Evolutionary conservation across 2,329 filamentous ascomycete genomes (phyloP).

Genomic region (Ophiostoma piceae): DNA sequence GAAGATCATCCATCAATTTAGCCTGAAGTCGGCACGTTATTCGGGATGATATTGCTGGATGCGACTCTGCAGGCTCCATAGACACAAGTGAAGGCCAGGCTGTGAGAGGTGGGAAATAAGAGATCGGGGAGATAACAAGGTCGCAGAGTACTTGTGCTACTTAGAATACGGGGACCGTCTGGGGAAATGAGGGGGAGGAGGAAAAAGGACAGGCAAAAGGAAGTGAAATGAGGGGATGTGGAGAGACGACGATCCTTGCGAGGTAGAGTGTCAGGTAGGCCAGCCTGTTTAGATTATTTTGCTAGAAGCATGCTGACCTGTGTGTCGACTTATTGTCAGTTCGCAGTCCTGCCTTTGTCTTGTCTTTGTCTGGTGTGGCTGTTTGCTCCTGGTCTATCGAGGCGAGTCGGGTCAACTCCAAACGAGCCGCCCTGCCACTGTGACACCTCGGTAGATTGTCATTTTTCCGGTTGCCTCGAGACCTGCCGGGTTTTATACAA

Average conservation of each 20-base stretch:
- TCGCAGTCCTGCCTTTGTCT: background rate
- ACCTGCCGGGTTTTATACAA: no score
- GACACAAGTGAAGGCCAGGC: background rate
- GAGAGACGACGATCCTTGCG: background rate
- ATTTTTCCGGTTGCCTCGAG: background rate
- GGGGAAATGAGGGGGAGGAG: conserved; percentile 7
- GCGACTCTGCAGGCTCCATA: background rate
- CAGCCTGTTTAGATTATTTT: background rate
- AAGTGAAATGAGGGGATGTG: conserved; percentile 7
- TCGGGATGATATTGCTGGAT: background rate
- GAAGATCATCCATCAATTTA: background rate
- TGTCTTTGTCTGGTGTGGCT: background rate
- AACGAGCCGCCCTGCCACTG: background rate
- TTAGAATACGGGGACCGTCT: background rate
- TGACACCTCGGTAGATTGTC: background rate
- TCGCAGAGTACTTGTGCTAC: background rate
- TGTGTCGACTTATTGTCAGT: background rate
- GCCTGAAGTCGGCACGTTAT: conserved; percentile 1
- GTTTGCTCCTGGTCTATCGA: background rate
- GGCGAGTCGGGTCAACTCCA: background rate
- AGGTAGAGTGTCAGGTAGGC: background rate
- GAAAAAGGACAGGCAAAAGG: conserved; percentile 5
- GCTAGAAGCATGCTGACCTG: background rate
- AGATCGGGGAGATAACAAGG: conserved; percentile 2
- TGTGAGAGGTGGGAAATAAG: conserved; percentile 10